These are phyloP conservation scores for Camptophora hylomeconis DNA, from an alignment of 2,329 filamentous ascomycete species.

Conservation along the genomic window DNA sequence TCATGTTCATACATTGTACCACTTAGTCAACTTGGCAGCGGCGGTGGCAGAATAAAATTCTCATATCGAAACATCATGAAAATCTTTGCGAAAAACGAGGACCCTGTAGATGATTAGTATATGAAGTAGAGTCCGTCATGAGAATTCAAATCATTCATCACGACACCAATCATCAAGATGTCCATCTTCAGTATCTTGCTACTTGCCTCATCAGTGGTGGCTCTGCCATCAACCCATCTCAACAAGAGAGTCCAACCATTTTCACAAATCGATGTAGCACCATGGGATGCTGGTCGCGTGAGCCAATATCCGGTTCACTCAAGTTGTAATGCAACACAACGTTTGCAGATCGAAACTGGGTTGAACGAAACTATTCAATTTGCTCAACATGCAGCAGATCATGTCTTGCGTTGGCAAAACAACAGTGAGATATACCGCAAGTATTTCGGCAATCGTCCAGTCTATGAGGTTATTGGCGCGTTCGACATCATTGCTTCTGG, in stretches of 20 bases:
- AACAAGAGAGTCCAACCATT: conserved; percentile 1
- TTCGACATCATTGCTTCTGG: conserved; percentile 47
- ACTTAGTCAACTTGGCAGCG: too few relatives aligned
- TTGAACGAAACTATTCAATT: conserved; percentile 47
- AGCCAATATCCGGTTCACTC: conserved; percentile 42
- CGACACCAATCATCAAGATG: too few relatives aligned
- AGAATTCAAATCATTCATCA: too few relatives aligned
- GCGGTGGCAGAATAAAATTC: too few relatives aligned
- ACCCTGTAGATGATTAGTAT: too few relatives aligned
- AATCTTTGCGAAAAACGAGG: too few relatives aligned
- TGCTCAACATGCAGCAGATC: conserved; percentile 48
- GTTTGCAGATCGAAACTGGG: conserved; percentile 40
- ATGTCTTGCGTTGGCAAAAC: conserved; percentile 38
- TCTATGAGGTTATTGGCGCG: conserved; percentile 47
- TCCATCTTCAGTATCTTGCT: too few relatives aligned
- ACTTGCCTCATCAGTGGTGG: too few relatives aligned
- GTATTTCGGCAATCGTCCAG: conserved; percentile 52
- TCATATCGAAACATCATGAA: too few relatives aligned
- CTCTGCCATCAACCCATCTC: too few relatives aligned
- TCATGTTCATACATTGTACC: too few relatives aligned
- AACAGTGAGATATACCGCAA: conserved; percentile 47
- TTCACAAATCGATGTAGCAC: conserved; percentile 1
- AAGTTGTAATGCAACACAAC: conserved; percentile 53
- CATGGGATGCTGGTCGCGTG: conserved; percentile 25
- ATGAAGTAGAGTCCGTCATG: too few relatives aligned